Conservation (phyloP, 345 rosid species). For the Dovyalis caffra region DNA sequence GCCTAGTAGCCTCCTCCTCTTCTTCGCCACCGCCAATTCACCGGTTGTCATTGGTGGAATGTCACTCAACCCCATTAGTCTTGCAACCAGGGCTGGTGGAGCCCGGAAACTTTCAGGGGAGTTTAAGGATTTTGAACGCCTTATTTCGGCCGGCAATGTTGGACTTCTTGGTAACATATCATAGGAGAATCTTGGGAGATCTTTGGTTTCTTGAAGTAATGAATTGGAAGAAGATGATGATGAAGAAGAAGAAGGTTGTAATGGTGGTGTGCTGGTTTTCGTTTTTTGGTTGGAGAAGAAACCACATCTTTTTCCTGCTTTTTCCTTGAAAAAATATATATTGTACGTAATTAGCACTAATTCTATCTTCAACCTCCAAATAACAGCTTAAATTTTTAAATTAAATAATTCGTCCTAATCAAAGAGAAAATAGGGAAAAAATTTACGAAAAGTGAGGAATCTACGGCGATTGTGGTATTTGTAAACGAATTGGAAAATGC, state of each 20-base stretch:
- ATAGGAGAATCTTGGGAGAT: constrained; percentile 18
- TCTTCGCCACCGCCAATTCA: constrained; percentile 31
- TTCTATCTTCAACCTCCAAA: not conserved
- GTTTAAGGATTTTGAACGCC: constrained; percentile 17
- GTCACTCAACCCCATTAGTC: constrained; percentile 37
- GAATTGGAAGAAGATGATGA: not conserved
- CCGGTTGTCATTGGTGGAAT: constrained; percentile 9
- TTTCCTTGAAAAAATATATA: constrained; percentile 28
- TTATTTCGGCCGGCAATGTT: constrained; percentile 42
- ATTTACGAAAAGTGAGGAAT: constrained; percentile 56
- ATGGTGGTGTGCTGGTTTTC: not conserved
- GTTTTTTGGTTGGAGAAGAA: constrained; percentile 6
- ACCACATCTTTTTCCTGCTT: constrained; percentile 26
- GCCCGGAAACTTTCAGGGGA: constrained; percentile 1
- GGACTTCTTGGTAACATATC: constrained; percentile 39
- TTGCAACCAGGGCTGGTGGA: constrained; percentile 32
- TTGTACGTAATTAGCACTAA: too few species aligned
- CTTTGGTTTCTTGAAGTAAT: not conserved
- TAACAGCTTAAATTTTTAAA: not conserved
- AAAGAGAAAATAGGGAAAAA: too few species aligned
- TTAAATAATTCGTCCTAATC: not conserved
- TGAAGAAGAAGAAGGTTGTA: not conserved
- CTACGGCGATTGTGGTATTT: constrained; percentile 52
- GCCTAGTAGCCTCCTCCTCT: constrained; percentile 57
- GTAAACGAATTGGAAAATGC: constrained; percentile 54